Percentiles rank a stretch among this genome's conserved stretches.
phyloP scores from a whole-genome alignment of 495 filamentous ascomycete genomes.

The Penicillium herquei region DNA sequence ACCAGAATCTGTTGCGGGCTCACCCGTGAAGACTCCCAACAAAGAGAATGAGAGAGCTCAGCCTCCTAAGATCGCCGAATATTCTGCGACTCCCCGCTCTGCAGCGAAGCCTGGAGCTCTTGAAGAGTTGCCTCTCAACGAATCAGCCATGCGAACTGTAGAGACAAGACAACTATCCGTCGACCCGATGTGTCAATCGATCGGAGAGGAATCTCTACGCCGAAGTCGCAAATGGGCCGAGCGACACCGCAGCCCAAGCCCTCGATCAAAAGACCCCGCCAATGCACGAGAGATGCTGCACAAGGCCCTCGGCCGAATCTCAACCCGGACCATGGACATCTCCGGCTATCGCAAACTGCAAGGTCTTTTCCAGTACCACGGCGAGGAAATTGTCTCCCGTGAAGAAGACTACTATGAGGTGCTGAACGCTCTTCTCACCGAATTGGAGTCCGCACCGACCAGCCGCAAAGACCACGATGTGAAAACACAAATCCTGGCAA shows the following conservation, averaged over 20 bases:
- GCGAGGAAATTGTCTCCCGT: slow-evolving; percentile 51
- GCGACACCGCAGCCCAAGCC: slow-evolving; percentile 34
- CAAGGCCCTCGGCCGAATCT: slow-evolving; percentile 74
- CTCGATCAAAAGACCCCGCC: slow-evolving; percentile 43
- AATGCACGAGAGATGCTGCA: slow-evolving; percentile 60
- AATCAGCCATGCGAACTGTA: slow-evolving; percentile 8
- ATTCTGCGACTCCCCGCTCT: slow-evolving; percentile 19
- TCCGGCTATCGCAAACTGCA: slow-evolving; percentile 89
- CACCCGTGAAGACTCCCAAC: slow-evolving; percentile 8
- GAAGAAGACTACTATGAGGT: slow-evolving; percentile 68
- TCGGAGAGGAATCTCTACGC: slow-evolving; percentile 15
- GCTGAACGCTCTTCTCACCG: slow-evolving; percentile 69
- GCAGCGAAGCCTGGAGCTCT: slow-evolving; percentile 25
- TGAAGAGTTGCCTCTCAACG: slow-evolving; percentile 26
- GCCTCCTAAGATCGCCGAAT: slow-evolving; percentile 12
- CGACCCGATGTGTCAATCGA: slow-evolving; percentile 20
- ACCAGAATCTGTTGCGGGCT: slow-evolving; percentile 5
- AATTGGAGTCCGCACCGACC: slow-evolving; percentile 57
- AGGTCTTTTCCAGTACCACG: slow-evolving; percentile 68
- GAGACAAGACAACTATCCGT: slow-evolving; percentile 11
- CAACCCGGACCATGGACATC: slow-evolving; percentile 70
- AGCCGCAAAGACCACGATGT: slow-evolving; percentile 54
- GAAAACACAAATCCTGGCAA: slow-evolving; percentile 79
- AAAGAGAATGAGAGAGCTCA: slow-evolving; percentile 29
- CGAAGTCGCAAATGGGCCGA: slow-evolving; percentile 28